Evolutionary conservation across 2,329 filamentous ascomycete species (phyloP).

Genomic region (Fusarium tuaranense): DNA sequence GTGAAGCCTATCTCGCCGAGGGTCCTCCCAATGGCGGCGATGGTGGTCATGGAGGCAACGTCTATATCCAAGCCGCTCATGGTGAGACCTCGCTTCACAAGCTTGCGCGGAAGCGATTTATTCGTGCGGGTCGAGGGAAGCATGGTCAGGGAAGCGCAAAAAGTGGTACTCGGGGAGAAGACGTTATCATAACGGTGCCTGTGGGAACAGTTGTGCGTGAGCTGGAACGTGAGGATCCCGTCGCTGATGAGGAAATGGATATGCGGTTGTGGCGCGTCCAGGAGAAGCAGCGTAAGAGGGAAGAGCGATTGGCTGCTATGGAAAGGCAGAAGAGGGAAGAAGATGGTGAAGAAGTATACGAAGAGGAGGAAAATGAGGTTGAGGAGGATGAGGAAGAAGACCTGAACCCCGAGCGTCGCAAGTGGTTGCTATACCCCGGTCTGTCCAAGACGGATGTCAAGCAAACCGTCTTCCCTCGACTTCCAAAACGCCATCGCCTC

Average conservation of each 20-base stretch:
- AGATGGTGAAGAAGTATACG: constrained; percentile 28
- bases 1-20: constrained; percentile 89
- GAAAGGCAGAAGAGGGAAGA: constrained; percentile 39
- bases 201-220: constrained; percentile 93
- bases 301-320: constrained; percentile 52
- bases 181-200: constrained; percentile 89
- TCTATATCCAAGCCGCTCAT: constrained; percentile 93
- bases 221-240: constrained; percentile 80
- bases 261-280: constrained; percentile 49
- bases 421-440: constrained; percentile 90
- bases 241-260: constrained; percentile 70
- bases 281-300: constrained; percentile 48
- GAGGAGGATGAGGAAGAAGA: constrained; percentile 52
- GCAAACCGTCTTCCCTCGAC: constrained; percentile 60
- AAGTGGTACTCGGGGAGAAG: constrained; percentile 84
- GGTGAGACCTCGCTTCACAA: constrained; percentile 96
- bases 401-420: constrained; percentile 68
- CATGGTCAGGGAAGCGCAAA: constrained; percentile 80
- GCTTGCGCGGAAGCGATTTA: constrained; percentile 79
- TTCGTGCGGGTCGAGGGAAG: constrained; percentile 81
- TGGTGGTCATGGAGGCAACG: constrained; percentile 88
- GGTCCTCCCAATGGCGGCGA: constrained; percentile 96
- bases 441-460: constrained; percentile 76
- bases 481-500: constrained; percentile 64
- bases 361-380: constrained; percentile 29